Evolutionary conservation across 148 eudicot genomes (phyloP).

Genomic region (Cornus florida): DNA sequence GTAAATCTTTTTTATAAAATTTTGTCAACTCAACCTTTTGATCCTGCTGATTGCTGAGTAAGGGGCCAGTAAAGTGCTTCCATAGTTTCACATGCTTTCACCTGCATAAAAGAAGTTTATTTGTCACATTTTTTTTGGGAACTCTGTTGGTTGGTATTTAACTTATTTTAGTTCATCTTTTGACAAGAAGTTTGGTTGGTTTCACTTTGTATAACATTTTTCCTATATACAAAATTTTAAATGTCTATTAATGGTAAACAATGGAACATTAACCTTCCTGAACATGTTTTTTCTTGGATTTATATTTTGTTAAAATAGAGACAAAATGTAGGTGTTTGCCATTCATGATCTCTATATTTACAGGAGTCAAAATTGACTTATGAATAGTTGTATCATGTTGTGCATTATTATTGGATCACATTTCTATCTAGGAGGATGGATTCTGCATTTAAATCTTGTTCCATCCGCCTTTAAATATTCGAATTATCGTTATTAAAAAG

Average conservation of each 20-base stretch:
- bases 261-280: too few relatives aligned
- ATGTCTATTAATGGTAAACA: too few relatives aligned
- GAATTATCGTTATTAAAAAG: background rate
- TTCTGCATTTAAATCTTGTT: background rate
- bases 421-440: background rate
- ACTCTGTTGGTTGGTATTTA: too few relatives aligned
- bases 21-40: background rate
- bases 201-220: too few relatives aligned
- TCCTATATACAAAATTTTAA: too few relatives aligned
- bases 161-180: too few relatives aligned
- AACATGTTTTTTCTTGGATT: background rate
- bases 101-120: background rate
- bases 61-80: slow-evolving; percentile 3
- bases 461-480: background rate
- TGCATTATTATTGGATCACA: background rate
- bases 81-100: background rate
- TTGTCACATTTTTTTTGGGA: too few relatives aligned
- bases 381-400: background rate
- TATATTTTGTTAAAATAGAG: background rate
- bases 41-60: background rate
- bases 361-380: background rate
- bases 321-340: too few relatives aligned
- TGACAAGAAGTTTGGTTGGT: too few relatives aligned
- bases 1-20: background rate
- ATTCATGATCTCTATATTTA: background rate